These are phyloP conservation scores for Diaporthe caulivora DNA, from an alignment of 2,329 filamentous ascomycete genomes.

Conservation along the genomic window DNA sequence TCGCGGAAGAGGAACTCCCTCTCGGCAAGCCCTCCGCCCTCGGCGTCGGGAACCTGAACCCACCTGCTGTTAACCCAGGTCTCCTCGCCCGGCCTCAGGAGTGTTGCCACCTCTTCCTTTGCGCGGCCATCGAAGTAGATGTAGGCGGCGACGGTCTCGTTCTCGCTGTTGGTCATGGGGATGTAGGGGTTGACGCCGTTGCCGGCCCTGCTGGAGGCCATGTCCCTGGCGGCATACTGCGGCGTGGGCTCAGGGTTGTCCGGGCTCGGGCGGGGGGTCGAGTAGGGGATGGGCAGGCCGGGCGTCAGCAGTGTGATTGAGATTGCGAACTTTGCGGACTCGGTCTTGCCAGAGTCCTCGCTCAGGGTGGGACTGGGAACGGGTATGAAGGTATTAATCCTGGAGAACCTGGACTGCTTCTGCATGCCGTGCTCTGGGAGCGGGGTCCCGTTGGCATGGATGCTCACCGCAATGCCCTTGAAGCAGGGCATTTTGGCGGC, in stretches of 20 bases:
- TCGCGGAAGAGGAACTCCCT: constrained; percentile 97
- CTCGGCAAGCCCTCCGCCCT: constrained; percentile 94
- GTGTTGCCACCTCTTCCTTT: constrained; percentile 97
- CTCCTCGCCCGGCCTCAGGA: constrained; percentile 92
- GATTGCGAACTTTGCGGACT: constrained; percentile 96
- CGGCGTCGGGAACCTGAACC: constrained; percentile 92
- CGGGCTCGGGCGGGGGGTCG: constrained; percentile 82
- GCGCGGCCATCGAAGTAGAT: constrained; percentile 97
- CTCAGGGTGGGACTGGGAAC: constrained; percentile 89
- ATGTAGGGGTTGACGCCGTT: constrained; percentile 85
- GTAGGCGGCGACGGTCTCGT: constrained; percentile 98
- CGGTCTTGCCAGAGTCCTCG: constrained; percentile 78
- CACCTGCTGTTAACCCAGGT: constrained; percentile 99
- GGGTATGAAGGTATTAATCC: constrained; percentile 97
- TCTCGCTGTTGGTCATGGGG: constrained; percentile 90
- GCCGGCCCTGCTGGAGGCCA: constrained; percentile 62
- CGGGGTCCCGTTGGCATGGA: constrained; percentile 84
- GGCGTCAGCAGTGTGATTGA: constrained; percentile 96
- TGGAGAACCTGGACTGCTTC: constrained; percentile 88
- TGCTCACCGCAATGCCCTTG: constrained; percentile 98
- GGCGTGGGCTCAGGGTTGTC: constrained; percentile 85
- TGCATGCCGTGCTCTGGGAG: constrained; percentile 95
- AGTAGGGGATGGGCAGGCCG: constrained; percentile 91
- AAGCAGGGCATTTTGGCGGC: constrained; percentile 85
- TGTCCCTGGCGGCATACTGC: constrained; percentile 81